Conservation (phyloP, 2,329 filamentous ascomycete genomes). For the Diaporthe citri region DNA sequence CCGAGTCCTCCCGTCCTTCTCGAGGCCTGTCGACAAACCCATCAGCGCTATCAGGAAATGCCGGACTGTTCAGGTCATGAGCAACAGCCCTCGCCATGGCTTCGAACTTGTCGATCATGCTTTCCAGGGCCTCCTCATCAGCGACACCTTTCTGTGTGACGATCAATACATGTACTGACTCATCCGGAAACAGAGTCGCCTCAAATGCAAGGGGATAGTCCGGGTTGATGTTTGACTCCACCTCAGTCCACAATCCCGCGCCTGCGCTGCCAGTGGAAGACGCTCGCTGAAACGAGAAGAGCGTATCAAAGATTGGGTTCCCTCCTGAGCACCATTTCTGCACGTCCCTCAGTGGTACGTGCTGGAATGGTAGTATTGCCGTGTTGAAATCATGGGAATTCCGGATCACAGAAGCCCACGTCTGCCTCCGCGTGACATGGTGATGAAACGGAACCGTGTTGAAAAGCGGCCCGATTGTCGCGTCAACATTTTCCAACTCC, state of each 20-base stretch:
- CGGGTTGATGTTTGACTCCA: slow-evolving; percentile 61
- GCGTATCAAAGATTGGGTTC: slow-evolving; percentile 77
- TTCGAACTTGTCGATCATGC: slow-evolving; percentile 57
- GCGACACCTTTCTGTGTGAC: slow-evolving; percentile 65
- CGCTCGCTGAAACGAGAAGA: slow-evolving; percentile 84
- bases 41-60: slow-evolving; percentile 31
- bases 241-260: slow-evolving; percentile 64
- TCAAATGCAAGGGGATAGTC: slow-evolving; percentile 87
- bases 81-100: slow-evolving; percentile 46
- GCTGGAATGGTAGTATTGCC: slow-evolving; percentile 77
- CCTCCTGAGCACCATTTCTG: slow-evolving; percentile 80
- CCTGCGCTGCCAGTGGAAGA: slow-evolving; percentile 45
- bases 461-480: slow-evolving; percentile 85
- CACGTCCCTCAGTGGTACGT: slow-evolving; percentile 82
- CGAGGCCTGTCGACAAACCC: neutral
- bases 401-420: slow-evolving; percentile 71
- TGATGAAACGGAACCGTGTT: slow-evolving; percentile 85
- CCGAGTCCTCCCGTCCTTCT: neutral
- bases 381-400: slow-evolving; percentile 80
- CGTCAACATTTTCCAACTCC: slow-evolving; percentile 73
- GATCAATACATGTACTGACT: slow-evolving; percentile 67
- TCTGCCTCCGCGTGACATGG: slow-evolving; percentile 56
- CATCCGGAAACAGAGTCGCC: slow-evolving; percentile 65
- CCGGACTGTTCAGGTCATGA: slow-evolving; percentile 20
- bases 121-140: slow-evolving; percentile 47